phyloP scores from a whole-genome alignment of 163 green algal genomes.

The Prototheca cutis region DNA sequence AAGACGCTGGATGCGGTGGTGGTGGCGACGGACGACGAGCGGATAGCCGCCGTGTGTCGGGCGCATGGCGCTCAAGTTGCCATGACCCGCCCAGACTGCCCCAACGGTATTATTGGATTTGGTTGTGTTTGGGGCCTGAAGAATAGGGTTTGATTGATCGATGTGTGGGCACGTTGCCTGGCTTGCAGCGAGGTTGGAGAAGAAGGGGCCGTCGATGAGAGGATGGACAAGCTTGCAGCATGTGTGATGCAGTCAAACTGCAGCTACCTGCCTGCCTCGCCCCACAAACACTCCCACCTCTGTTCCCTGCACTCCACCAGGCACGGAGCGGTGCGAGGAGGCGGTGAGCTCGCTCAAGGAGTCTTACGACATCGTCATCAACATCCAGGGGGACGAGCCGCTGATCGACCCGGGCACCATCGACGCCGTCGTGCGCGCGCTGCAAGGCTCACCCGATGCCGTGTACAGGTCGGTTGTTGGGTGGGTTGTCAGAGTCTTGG shows the following conservation, averaged over 20 bases:
- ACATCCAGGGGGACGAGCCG: conserved; percentile 69
- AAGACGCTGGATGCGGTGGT: conserved; percentile 30
- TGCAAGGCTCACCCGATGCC: conserved; percentile 41
- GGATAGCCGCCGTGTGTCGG: conserved; percentile 33
- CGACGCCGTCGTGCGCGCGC: conserved; percentile 45
- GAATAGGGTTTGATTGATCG: no score
- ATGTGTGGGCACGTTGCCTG: no score
- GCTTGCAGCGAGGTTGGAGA: no score
- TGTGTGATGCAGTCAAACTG: no score
- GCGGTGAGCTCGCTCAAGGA: conserved; percentile 31
- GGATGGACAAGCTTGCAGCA: no score
- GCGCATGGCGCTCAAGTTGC: conserved; percentile 40
- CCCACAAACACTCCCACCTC: not conserved
- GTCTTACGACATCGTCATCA: conserved; percentile 62
- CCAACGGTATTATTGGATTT: no score
- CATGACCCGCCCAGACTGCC: conserved; percentile 46
- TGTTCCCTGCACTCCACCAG: conserved; percentile 6
- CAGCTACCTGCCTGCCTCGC: no score
- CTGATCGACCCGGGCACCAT: conserved; percentile 64
- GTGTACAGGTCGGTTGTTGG: conserved; percentile 37
- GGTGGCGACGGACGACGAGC: conserved; percentile 45
- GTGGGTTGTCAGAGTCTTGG: no score
- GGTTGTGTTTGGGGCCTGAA: no score
- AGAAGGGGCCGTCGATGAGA: no score
- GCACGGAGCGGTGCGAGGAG: conserved; percentile 52